Evolutionary conservation across 139 green algal genomes (phyloP).

Genomic region (Picochlorum sp.): DNA sequence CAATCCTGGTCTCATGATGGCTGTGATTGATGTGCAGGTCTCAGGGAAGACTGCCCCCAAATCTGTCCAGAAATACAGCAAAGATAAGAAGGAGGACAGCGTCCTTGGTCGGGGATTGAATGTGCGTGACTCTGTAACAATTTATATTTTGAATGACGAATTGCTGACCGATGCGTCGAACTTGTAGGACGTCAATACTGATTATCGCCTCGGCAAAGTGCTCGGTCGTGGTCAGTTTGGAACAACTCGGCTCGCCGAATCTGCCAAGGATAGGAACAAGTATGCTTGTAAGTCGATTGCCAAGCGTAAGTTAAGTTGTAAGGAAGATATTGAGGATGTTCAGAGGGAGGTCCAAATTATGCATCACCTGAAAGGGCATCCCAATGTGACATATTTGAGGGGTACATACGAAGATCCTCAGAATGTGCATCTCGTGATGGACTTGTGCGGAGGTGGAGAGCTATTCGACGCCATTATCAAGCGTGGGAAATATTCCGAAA

Average conservation of each 20-base stretch:
- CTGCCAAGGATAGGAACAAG: conserved; percentile 27
- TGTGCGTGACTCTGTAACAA: background rate
- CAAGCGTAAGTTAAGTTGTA: conserved; percentile 65
- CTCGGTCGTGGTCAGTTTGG: conserved; percentile 50
- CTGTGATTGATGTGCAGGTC: background rate
- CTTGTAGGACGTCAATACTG: conserved; percentile 31
- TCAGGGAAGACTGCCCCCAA: background rate
- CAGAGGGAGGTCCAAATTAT: conserved; percentile 91
- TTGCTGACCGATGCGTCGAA: background rate
- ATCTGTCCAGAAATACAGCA: background rate
- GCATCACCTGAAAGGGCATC: conserved; percentile 77
- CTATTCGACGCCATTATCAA: conserved; percentile 93
- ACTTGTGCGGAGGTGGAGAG: conserved; percentile 87
- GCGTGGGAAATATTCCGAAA: conserved; percentile 52
- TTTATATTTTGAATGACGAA: background rate
- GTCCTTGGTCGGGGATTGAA: conserved; percentile 5
- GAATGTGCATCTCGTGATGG: conserved; percentile 78
- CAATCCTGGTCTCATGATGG: background rate
- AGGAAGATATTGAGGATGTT: conserved; percentile 93
- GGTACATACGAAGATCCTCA: conserved; percentile 71
- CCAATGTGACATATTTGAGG: conserved; percentile 67
- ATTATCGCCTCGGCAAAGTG: conserved; percentile 43
- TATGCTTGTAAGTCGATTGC: conserved; percentile 77
- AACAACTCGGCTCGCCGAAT: conserved; percentile 37
- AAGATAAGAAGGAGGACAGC: background rate